phyloP scores from a whole-genome alignment of 2,329 filamentous ascomycete genomes.

The Colletotrichum neosansevieriae region DNA sequence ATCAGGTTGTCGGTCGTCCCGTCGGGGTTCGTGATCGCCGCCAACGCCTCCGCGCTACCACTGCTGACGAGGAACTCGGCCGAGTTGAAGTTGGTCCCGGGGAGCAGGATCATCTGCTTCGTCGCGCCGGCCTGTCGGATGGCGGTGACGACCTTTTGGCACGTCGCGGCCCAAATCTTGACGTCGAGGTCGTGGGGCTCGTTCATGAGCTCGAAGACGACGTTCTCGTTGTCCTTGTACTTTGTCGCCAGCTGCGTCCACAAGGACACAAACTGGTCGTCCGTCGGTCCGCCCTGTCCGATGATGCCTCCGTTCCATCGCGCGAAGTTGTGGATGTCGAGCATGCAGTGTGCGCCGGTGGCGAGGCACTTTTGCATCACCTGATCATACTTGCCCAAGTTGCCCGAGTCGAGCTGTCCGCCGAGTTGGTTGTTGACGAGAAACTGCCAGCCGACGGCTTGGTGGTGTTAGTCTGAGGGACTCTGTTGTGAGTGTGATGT shows the following conservation, averaged over 20 bases:
- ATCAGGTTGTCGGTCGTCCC: slow-evolving; percentile 67
- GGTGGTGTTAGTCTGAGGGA: slow-evolving; percentile 50
- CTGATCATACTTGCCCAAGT: slow-evolving; percentile 64
- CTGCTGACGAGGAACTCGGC: slow-evolving; percentile 61
- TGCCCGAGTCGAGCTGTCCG: slow-evolving; percentile 59
- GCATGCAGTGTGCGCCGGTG: slow-evolving; percentile 69
- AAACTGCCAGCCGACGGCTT: slow-evolving; percentile 65
- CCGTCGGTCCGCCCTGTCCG: slow-evolving; percentile 72
- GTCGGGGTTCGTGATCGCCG: slow-evolving; percentile 69
- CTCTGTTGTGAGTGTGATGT: no score
- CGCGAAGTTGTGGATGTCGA: slow-evolving; percentile 71
- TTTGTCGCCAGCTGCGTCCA: slow-evolving; percentile 70
- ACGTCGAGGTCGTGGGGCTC: slow-evolving; percentile 74
- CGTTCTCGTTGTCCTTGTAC: slow-evolving; percentile 65
- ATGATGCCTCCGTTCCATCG: slow-evolving; percentile 73
- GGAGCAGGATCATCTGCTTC: slow-evolving; percentile 72
- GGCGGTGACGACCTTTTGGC: slow-evolving; percentile 73
- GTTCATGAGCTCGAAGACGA: slow-evolving; percentile 78
- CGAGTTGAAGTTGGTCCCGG: slow-evolving; percentile 70
- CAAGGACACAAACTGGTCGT: slow-evolving; percentile 68
- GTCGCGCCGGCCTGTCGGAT: slow-evolving; percentile 75
- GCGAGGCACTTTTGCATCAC: slow-evolving; percentile 68
- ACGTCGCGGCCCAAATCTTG: slow-evolving; percentile 67
- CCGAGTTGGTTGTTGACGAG: slow-evolving; percentile 66
- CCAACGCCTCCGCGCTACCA: slow-evolving; percentile 64